These are phyloP conservation scores for Cenchrus purpureus DNA, from an alignment of 176 grass and related monocot species.

Conservation along the genomic window DNA sequence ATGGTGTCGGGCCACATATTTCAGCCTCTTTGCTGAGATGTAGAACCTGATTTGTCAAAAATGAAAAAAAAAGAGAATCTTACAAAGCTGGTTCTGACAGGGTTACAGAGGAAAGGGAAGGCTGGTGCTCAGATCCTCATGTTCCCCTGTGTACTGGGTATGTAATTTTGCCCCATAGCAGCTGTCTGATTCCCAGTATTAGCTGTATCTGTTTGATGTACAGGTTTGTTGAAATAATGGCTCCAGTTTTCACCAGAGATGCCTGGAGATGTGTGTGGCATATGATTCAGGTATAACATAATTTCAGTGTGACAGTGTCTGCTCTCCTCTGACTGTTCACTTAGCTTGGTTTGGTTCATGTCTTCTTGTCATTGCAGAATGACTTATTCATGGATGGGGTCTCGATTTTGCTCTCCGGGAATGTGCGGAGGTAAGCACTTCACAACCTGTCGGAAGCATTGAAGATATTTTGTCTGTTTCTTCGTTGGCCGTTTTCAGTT, in stretches of 20 bases:
- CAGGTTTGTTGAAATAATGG: conserved; percentile 99
- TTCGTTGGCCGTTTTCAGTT: conserved; percentile 8
- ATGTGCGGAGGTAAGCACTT: conserved; percentile 74
- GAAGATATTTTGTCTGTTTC: conserved; percentile 12
- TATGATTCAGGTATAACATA: conserved; percentile 83
- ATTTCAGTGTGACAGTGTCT: background rate
- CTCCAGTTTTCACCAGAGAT: conserved; percentile 89
- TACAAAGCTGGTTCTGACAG: conserved; percentile 47
- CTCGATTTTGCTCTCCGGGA: conserved; percentile 86
- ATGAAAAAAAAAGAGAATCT: background rate
- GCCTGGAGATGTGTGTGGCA: conserved; percentile 96
- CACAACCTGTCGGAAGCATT: background rate
- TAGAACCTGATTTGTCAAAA: background rate
- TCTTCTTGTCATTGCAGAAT: conserved; percentile 56
- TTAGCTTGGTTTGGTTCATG: background rate
- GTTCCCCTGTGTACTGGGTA: conserved; percentile 93
- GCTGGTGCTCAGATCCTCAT: conserved; percentile 78
- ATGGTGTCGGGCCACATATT: background rate
- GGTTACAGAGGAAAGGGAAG: conserved; percentile 81
- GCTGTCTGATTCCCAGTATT: background rate
- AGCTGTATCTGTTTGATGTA: conserved; percentile 11
- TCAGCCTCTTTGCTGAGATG: background rate
- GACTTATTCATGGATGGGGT: conserved; percentile 98
- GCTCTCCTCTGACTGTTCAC: background rate
- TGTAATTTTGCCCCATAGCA: conserved; percentile 8